Evolutionary conservation across 495 filamentous ascomycete genomes (phyloP), one percentile per base, ranked within the genome.

Genomic region (Penicillium simplicissimum): DNA sequence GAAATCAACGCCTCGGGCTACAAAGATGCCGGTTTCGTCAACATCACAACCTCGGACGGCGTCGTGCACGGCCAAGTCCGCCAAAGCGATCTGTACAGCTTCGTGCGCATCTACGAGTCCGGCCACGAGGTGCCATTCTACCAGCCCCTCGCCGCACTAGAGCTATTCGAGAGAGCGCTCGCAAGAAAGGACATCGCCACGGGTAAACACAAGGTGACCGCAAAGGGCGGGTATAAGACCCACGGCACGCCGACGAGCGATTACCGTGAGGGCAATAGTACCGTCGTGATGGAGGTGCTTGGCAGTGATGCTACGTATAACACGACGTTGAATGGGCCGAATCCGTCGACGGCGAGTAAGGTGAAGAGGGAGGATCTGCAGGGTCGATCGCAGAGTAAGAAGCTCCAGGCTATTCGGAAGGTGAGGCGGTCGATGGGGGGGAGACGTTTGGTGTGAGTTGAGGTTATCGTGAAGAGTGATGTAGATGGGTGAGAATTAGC

Each of bases 71-170:
- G 90, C 5, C 84, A 85, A 48, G 86, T 89, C 25, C 82, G 87
- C 10, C 87, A 91, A 63, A 82, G 82, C 57, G 88, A 84, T 21
- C 84, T 87, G 68, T 87, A 90, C 60, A 86, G 85, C 34, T 93
- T 91, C 70, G 80, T 83, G 31, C 81, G 88, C 2, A 79, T 91
- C 10, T 91, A 87, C 68, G 79, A 90, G 63, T 84, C 87, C 11
- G 90, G 90, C 0, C 90, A 93, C 66, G 82, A 85, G 54, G 84
- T 90, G 10, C 88, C 89, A 1, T 84, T 88, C 38, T 90, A 91
- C 64, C 86, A 89, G 67, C 88, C 88, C 0, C 66, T 88, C 34
- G 78, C 81, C n/a, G 66, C 86, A 4, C 75, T 88, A 7, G 79
- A 81, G 59, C 74, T 87, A 40, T 88, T 90, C 64, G 79, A 84